These are phyloP conservation scores for Mycena indigotica DNA, from an alignment of 768 basidiomycete genomes.

Conservation along the genomic window DNA sequence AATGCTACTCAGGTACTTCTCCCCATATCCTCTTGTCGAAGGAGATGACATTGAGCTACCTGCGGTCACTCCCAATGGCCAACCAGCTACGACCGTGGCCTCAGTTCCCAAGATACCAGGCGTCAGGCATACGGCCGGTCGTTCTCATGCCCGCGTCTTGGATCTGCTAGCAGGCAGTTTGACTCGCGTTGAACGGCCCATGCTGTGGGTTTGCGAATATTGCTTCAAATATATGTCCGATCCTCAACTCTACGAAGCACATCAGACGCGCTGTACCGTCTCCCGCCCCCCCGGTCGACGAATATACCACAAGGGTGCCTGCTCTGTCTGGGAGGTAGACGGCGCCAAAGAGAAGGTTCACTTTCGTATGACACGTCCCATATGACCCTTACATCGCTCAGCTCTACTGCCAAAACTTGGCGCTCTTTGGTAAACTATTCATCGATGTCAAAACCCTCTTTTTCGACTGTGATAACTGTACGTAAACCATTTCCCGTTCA, in stretches of 20 bases:
- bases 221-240: conserved; percentile 98
- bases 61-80: conserved; percentile 23
- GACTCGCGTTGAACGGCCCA: conserved; percentile 49
- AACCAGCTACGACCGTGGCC: conserved; percentile 23
- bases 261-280: conserved; percentile 69
- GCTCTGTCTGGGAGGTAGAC: conserved; percentile 95
- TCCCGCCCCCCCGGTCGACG: conserved; percentile 83
- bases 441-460: conserved; percentile 97
- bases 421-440: conserved; percentile 96
- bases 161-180: conserved; percentile 71
- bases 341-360: conserved; percentile 81
- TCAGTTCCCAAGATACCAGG: conserved; percentile 48
- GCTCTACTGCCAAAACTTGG: conserved; percentile 96
- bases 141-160: conserved; percentile 73
- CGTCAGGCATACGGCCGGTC: conserved; percentile 49
- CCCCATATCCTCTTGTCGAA: conserved; percentile 84
- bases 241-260: conserved; percentile 63
- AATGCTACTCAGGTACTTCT: conserved; percentile 73
- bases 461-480: conserved; percentile 87
- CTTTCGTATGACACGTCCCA: neutral
- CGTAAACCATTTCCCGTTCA: conserved; percentile 26
- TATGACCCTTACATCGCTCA: conserved; percentile 31
- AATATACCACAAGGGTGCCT: conserved; percentile 88
- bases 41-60: conserved; percentile 58
- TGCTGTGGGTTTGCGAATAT: conserved; percentile 82